These are phyloP conservation scores for Mycena leptocephala DNA, from an alignment of 768 basidiomycete species.

Conservation along the genomic window DNA sequence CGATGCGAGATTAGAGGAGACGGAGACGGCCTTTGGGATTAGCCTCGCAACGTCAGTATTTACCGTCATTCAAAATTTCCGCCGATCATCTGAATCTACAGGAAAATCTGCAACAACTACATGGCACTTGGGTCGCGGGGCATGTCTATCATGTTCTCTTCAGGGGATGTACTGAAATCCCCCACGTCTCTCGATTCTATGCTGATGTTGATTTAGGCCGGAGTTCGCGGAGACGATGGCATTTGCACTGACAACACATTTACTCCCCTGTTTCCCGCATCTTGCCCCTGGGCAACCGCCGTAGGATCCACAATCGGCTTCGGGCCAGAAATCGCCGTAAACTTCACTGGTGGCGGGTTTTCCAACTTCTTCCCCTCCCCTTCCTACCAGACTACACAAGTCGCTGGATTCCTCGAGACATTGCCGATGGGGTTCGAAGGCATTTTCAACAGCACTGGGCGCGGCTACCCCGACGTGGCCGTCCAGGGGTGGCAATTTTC, in stretches of 20 bases:
- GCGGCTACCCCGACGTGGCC: conserved; percentile 40
- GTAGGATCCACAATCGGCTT: conserved; percentile 19
- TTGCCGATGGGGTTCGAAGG: conserved; percentile 32
- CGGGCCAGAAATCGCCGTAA: too few species aligned
- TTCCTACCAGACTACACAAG: conserved; percentile 49
- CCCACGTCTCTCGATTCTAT: neutral
- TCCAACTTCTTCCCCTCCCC: too few species aligned
- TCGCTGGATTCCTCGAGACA: conserved; percentile 45
- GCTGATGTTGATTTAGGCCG: conserved; percentile 1
- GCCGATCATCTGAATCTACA: neutral
- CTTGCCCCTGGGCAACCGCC: conserved; percentile 48
- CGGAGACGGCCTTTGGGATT: conserved; percentile 7
- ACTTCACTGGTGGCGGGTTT: too few species aligned
- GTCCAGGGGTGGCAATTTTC: conserved; percentile 20
- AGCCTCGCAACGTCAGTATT: conserved; percentile 16
- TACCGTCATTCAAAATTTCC: neutral
- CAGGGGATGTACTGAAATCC: conserved; percentile 11
- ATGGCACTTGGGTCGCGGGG: too few species aligned
- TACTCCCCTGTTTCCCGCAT: conserved; percentile 59
- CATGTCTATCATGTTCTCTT: conserved; percentile 6
- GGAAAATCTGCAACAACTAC: too few species aligned
- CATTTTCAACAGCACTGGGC: conserved; percentile 32
- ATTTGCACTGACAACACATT: conserved; percentile 45
- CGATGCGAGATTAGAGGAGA: neutral
- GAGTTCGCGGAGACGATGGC: conserved; percentile 17